phyloP scores from a whole-genome alignment of 768 basidiomycete genomes.

The Piloderma croceum region DNA sequence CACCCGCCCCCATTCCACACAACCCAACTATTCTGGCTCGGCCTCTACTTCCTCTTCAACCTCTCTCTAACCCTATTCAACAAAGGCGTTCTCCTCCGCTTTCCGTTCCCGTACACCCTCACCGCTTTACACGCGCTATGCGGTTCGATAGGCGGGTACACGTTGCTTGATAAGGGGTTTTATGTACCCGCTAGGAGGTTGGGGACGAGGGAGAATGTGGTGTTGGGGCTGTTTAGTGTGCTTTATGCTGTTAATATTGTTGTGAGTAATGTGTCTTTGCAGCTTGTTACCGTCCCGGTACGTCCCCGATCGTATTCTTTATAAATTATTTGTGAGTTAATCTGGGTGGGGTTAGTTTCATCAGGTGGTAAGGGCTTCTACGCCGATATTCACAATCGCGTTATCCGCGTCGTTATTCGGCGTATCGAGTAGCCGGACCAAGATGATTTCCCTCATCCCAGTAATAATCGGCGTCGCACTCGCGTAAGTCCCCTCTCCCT shows the following conservation, averaged over 20 bases:
- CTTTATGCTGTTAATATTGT: slow-evolving; percentile 94
- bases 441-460: slow-evolving; percentile 70
- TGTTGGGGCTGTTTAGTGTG: slow-evolving; percentile 76
- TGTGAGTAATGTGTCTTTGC: slow-evolving; percentile 86
- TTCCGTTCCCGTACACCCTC: slow-evolving; percentile 94
- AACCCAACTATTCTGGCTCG: slow-evolving; percentile 54
- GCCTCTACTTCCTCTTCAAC: slow-evolving; percentile 86
- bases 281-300: slow-evolving; percentile 86
- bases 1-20: slow-evolving; percentile 13
- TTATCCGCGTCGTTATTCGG: slow-evolving; percentile 69
- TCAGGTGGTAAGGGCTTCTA: slow-evolving; percentile 90
- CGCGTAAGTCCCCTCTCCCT: slow-evolving; percentile 50
- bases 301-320: slow-evolving; percentile 25
- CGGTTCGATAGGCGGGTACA: slow-evolving; percentile 73
- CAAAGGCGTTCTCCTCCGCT: slow-evolving; percentile 85
- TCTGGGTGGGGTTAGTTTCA: slow-evolving; percentile 63
- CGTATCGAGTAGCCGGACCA: slow-evolving; percentile 50
- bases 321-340: slow-evolving; percentile 1
- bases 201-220: slow-evolving; percentile 44
- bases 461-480: slow-evolving; percentile 89
- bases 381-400: slow-evolving; percentile 87
- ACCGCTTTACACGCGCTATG: slow-evolving; percentile 89
- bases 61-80: slow-evolving; percentile 91
- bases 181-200: slow-evolving; percentile 59
- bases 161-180: slow-evolving; percentile 41